Conservation (phyloP, 1,139 yeast species). For the Lodderomyces margitis region DNA sequence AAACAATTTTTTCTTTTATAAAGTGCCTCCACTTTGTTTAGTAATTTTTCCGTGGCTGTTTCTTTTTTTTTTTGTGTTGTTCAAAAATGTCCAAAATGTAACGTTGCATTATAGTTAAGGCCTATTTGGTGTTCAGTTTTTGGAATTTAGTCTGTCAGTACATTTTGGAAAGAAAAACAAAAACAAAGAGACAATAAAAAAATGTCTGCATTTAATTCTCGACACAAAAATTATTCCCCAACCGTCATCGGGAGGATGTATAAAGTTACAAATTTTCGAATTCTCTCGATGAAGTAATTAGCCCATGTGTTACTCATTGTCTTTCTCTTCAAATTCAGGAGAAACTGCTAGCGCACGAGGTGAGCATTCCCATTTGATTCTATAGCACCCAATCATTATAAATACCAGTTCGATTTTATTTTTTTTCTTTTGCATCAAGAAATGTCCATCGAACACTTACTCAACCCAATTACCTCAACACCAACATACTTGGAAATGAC, state of each 20-base stretch:
- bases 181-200: not conserved
- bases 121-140: not conserved
- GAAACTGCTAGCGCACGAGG: not conserved
- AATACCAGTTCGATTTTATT: too few relatives aligned
- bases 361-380: not conserved
- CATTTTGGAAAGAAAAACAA: not conserved
- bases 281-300: too few relatives aligned
- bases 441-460: constrained; percentile 22
- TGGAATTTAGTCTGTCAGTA: not conserved
- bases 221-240: constrained; percentile 1
- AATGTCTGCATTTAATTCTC: not conserved
- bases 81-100: not conserved
- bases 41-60: not conserved
- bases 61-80: not conserved
- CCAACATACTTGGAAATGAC: constrained; percentile 23
- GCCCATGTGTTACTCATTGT: constrained; percentile 9
- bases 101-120: constrained; percentile 3
- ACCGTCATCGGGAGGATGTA: too few relatives aligned
- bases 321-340: constrained; percentile 5
- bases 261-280: too few relatives aligned
- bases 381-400: too few relatives aligned
- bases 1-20: not conserved
- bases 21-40: not conserved
- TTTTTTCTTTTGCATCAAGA: not conserved
- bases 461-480: constrained; percentile 23